phyloP scores from a whole-genome alignment of 1,139 yeast genomes.

The Blastobotrys buckinghamii region DNA sequence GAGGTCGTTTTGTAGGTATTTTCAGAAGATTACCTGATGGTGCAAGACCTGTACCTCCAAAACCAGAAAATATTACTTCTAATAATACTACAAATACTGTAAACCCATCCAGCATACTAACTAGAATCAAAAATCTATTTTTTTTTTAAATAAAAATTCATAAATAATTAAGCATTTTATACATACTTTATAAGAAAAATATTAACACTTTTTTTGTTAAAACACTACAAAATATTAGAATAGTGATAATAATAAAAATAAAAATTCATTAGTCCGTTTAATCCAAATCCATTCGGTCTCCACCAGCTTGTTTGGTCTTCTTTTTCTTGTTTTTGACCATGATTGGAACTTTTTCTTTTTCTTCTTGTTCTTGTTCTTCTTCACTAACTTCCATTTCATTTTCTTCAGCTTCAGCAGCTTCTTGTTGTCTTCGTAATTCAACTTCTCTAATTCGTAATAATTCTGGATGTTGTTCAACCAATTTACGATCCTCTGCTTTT shows the following conservation, averaged over 20 bases:
- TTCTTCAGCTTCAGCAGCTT: conserved; percentile 45
- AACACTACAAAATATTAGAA: too few relatives aligned
- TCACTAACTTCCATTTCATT: conserved; percentile 37
- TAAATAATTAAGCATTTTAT: background rate
- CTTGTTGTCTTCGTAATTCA: conserved; percentile 76
- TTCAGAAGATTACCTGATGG: conserved; percentile 20
- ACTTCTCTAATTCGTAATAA: conserved; percentile 88
- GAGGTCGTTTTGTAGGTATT: conserved; percentile 44
- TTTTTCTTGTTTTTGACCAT: conserved; percentile 59
- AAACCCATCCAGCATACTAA: background rate
- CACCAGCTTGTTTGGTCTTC: conserved; percentile 10
- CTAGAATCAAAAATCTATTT: background rate
- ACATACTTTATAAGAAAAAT: background rate
- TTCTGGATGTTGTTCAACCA: conserved; percentile 85
- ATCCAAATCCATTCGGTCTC: conserved; percentile 11
- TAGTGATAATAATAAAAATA: background rate
- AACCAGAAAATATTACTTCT: background rate
- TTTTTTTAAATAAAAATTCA: background rate
- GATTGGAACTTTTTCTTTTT: conserved; percentile 70
- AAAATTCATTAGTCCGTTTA: background rate
- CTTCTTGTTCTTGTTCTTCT: conserved; percentile 37
- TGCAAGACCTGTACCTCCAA: conserved; percentile 4
- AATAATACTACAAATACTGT: background rate
- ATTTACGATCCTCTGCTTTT: conserved; percentile 77
- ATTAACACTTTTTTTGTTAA: too few relatives aligned